These are phyloP conservation scores for Brassica rapa DNA, from an alignment of 345 rosid genomes.

Conservation along the genomic window DNA sequence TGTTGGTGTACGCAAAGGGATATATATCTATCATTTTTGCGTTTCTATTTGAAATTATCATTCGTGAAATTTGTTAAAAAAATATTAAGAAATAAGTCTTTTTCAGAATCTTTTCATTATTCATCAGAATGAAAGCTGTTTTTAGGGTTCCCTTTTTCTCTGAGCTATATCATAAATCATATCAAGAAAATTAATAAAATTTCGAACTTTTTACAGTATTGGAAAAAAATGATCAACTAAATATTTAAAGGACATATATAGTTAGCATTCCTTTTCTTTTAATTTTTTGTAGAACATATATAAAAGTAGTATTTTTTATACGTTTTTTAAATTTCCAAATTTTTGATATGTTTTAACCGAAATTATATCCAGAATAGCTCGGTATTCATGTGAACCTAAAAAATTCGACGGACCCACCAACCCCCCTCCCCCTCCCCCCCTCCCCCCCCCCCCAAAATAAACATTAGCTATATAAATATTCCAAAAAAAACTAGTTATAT, in stretches of 20 bases:
- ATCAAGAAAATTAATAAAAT: not conserved
- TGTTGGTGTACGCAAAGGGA: constrained; percentile 32
- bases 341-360: not conserved
- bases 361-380: not conserved
- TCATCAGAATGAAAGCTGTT: not conserved
- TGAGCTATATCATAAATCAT: not conserved
- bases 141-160: not conserved
- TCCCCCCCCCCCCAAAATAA: not conserved
- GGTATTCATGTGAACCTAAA: not conserved
- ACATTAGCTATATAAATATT: too few relatives aligned
- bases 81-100: constrained; percentile 5
- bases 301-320: not conserved
- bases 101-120: not conserved
- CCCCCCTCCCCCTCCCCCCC: not conserved
- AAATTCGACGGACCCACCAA: constrained; percentile 8
- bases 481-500: not conserved
- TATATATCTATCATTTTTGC: constrained; percentile 20
- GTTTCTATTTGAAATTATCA: constrained; percentile 10
- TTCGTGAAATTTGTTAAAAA: not conserved
- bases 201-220: not conserved
- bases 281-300: not conserved
- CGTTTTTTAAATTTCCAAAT: not conserved
- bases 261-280: not conserved
- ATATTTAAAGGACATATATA: not conserved
- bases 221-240: not conserved